These are phyloP conservation scores for Pinus albicaulis DNA, from an alignment of 75 land plant genomes.

Conservation along the genomic window DNA sequence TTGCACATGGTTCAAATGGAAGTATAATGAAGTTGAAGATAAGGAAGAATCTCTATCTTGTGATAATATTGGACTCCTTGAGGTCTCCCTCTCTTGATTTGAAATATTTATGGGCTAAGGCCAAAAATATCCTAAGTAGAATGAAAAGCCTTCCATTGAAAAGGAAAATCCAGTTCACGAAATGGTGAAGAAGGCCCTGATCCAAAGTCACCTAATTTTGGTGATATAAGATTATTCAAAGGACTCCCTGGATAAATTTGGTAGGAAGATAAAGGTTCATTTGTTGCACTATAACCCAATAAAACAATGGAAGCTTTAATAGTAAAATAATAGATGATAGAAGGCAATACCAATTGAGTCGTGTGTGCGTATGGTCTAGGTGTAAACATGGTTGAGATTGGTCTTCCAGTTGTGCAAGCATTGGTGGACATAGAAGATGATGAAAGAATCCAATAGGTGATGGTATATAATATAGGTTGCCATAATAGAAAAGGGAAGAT, in stretches of 20 bases:
- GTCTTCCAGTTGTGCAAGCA: slow-evolving; percentile 13
- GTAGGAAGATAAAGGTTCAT: slow-evolving; percentile 19
- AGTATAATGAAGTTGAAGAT: neutral
- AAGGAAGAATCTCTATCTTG: neutral
- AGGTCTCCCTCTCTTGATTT: neutral
- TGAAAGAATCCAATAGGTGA: slow-evolving; percentile 14
- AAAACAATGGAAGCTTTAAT: slow-evolving; percentile 47
- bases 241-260: slow-evolving; percentile 54
- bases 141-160: neutral
- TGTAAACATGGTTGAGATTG: slow-evolving; percentile 17
- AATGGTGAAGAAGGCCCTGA: slow-evolving; percentile 28
- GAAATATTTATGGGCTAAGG: neutral
- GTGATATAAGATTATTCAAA: slow-evolving; percentile 22
- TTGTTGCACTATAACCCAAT: slow-evolving; percentile 13
- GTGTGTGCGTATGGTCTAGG: slow-evolving; percentile 35
- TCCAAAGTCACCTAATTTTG: slow-evolving; percentile 14
- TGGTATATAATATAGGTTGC: slow-evolving; percentile 20
- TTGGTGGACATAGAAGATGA: slow-evolving; percentile 7
- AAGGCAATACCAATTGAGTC: slow-evolving; percentile 38
- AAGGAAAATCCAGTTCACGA: slow-evolving; percentile 13
- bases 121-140: neutral
- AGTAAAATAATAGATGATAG: slow-evolving; percentile 26
- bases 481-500: slow-evolving; percentile 24
- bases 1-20: neutral
- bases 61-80: slow-evolving; percentile 4